Evolutionary conservation across 192 early-diverging fungal species (phyloP).

Genomic region (Paraglomus brasilianum): DNA sequence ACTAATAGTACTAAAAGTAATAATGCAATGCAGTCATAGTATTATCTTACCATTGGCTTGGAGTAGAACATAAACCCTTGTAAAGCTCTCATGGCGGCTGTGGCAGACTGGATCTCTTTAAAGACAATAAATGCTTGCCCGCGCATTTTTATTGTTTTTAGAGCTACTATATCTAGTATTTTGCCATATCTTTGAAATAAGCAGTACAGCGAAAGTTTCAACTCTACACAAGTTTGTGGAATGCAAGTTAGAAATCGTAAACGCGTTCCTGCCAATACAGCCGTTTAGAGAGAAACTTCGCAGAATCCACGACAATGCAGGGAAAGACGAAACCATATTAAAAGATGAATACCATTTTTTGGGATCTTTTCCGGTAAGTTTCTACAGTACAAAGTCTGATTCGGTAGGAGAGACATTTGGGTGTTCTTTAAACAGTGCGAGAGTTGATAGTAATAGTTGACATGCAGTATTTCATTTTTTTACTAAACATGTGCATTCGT

Average conservation of each 20-base stretch:
- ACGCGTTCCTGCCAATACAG: background rate
- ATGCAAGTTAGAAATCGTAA: background rate
- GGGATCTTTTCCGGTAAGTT: conserved; percentile 71
- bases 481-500: no score
- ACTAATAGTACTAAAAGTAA: no score
- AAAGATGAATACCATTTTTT: conserved; percentile 61
- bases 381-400: conserved; percentile 82
- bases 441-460: no score
- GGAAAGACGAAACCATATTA: background rate
- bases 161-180: conserved; percentile 84
- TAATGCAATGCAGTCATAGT: background rate
- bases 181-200: conserved; percentile 86
- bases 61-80: conserved; percentile 88
- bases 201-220: conserved; percentile 69
- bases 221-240: conserved; percentile 45
- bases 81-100: conserved; percentile 79
- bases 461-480: no score
- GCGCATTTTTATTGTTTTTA: conserved; percentile 78
- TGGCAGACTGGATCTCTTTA: conserved; percentile 78
- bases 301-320: background rate
- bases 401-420: no score
- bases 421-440: no score
- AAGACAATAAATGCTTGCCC: conserved; percentile 96
- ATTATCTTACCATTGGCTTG: conserved; percentile 66
- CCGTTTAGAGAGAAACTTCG: background rate